A percentile compares a stretch with the other conserved stretches of the same genome.
Evolutionary conservation across 495 filamentous ascomycete species (phyloP).

Genomic region (Lasiosphaeria miniovina): DNA sequence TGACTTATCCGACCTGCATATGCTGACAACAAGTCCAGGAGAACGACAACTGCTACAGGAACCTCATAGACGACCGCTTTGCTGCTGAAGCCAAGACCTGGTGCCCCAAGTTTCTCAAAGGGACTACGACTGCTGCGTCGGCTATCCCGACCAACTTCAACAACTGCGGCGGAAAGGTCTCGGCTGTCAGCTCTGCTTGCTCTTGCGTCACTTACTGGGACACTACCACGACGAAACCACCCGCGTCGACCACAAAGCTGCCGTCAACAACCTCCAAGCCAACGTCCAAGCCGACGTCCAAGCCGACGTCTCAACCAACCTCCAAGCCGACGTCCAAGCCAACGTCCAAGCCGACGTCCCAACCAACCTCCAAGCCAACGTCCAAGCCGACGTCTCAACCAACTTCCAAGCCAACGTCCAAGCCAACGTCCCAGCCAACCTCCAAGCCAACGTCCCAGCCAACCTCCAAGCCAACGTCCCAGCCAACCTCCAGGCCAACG

Average conservation of each 20-base stretch:
- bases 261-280: neutral
- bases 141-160: constrained; percentile 27
- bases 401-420: too few relatives aligned
- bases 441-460: too few relatives aligned
- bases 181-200: constrained; percentile 35
- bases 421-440: too few relatives aligned
- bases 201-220: constrained; percentile 32
- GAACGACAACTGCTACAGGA: constrained; percentile 32
- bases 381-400: too few relatives aligned
- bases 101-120: constrained; percentile 27
- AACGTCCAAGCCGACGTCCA: too few relatives aligned
- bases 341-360: too few relatives aligned
- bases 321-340: too few relatives aligned
- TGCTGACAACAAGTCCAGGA: constrained; percentile 21
- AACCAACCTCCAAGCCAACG: too few relatives aligned
- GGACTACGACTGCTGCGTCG: constrained; percentile 18
- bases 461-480: too few relatives aligned
- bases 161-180: constrained; percentile 25
- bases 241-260: neutral
- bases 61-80: constrained; percentile 29
- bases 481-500: too few relatives aligned
- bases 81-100: constrained; percentile 17
- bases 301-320: too few relatives aligned
- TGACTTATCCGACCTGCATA: neutral
- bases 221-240: too few relatives aligned